phyloP scores from a whole-genome alignment of 768 basidiomycete species.

The Suillus americanus region DNA sequence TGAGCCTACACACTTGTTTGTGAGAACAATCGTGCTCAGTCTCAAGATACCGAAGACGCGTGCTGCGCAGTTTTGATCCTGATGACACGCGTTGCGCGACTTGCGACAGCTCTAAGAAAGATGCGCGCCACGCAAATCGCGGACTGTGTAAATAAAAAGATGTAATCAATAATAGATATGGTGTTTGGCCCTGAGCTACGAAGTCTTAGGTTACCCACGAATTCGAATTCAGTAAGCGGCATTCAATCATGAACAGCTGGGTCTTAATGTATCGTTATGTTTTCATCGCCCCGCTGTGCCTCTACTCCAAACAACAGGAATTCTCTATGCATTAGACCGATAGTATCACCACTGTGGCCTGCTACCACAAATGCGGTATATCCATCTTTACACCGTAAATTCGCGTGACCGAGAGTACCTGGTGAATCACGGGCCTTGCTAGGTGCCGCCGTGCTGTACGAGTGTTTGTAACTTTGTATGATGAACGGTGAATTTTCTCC shows the following conservation, averaged over 20 bases:
- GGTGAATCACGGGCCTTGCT: neutral
- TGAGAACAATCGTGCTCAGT: neutral
- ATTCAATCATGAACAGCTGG: neutral
- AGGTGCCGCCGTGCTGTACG: neutral
- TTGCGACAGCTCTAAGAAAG: neutral
- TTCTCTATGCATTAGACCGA: neutral
- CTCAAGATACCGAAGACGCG: neutral
- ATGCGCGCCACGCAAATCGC: neutral
- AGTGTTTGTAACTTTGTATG: neutral
- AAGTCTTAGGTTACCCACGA: neutral
- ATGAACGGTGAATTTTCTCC: neutral
- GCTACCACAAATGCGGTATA: neutral
- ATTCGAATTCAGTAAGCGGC: neutral
- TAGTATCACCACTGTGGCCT: neutral
- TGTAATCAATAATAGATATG: neutral
- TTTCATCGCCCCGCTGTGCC: neutral
- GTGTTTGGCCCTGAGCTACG: neutral
- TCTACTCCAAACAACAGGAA: neutral
- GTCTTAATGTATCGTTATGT: neutral
- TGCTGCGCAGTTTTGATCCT: neutral
- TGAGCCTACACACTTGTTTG: neutral
- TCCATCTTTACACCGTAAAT: neutral
- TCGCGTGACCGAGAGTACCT: neutral
- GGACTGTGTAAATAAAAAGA: neutral
- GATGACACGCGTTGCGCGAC: neutral